Base-by-base conservation (phyloP, 202 grass and related monocot genomes). In the Tripidium arundinaceum region DNA sequence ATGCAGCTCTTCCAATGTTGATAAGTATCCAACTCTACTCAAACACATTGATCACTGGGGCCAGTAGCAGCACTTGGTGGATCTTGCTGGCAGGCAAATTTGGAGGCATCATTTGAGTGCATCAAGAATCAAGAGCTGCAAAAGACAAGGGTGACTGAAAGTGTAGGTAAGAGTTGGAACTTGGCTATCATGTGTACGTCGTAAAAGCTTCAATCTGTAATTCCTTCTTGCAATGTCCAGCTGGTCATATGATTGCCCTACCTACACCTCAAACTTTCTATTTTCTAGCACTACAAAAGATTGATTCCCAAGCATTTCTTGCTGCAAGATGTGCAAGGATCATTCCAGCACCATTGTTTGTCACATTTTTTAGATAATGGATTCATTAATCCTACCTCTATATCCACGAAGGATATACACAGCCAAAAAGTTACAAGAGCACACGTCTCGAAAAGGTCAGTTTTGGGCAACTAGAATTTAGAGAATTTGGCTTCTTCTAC, bases 141-240 rank as follows among this genome's bases (percentile, higher is more conserved):
- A 67, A 74, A 67, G 60, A 85, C 83, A 66, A 74, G 27, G 66
- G 26, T 28, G 14, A 25, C 68, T 67, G 27, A 74, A 73, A 74
- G 76, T 65, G 76, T 25, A 46, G 36, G 45, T 46, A 80, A 79
- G 46, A 65, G 68, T 55, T 65, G 13, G 68, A 79, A 73, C 19
- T 74, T 67, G 28, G 27, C 62, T 61, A 41, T 46, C 31, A 28
- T 62, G 62, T 80, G 62, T 38, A 10, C 8, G 31, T 37, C 34
- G 4, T 52, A 67, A 81, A 79, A 75, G 70, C 49, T 28, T 22
- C 49, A 76, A 41, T 18, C 9, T 63, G 50, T 75, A 75, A 29
- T 79, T 72, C 25, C 10, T 54, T 85, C 74, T 71, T 70, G 55
- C 63, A 13, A 26, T 36, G 39, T 63, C 26, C 39, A 62, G 82